These are phyloP conservation scores for Gleditsia sinensis DNA, from an alignment of 306 rosid genomes.

Conservation along the genomic window DNA sequence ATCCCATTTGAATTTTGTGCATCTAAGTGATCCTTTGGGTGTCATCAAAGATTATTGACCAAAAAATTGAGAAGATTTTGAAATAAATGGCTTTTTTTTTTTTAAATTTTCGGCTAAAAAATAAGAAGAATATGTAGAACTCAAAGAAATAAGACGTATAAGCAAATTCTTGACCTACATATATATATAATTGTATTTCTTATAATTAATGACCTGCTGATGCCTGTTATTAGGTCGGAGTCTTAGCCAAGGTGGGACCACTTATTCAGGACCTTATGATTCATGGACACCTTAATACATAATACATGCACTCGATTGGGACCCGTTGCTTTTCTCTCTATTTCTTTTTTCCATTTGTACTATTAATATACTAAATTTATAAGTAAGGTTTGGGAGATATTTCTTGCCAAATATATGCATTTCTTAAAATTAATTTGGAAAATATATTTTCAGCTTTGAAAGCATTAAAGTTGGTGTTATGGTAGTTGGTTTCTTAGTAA, in stretches of 20 bases:
- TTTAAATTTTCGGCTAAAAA: no score
- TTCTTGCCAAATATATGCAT: background rate
- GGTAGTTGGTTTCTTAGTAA: constrained; percentile 80
- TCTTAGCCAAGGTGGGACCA: constrained; percentile 42
- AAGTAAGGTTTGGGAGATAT: background rate
- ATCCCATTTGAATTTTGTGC: constrained; percentile 18
- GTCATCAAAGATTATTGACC: constrained; percentile 26
- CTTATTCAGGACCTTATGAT: constrained; percentile 30
- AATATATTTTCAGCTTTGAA: constrained; percentile 37
- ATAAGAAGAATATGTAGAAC: background rate
- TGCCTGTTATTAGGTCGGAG: constrained; percentile 27
- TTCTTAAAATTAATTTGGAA: constrained; percentile 10
- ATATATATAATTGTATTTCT: background rate
- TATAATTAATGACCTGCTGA: background rate
- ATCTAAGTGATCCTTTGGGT: constrained; percentile 14
- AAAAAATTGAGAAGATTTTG: background rate
- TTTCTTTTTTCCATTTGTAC: background rate
- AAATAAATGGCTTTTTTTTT: background rate
- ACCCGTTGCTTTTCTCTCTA: constrained; percentile 30
- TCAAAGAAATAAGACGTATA: background rate
- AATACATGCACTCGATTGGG: constrained; percentile 50
- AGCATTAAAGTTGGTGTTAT: constrained; percentile 76
- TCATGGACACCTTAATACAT: constrained; percentile 35
- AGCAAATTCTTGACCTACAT: constrained; percentile 1
- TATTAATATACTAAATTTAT: constrained; percentile 6